Evolutionary conservation across 352 stramenopile species (phyloP), one percentile per base, ranked within the genome.

Genomic region (Sclerospora graminicola): DNA sequence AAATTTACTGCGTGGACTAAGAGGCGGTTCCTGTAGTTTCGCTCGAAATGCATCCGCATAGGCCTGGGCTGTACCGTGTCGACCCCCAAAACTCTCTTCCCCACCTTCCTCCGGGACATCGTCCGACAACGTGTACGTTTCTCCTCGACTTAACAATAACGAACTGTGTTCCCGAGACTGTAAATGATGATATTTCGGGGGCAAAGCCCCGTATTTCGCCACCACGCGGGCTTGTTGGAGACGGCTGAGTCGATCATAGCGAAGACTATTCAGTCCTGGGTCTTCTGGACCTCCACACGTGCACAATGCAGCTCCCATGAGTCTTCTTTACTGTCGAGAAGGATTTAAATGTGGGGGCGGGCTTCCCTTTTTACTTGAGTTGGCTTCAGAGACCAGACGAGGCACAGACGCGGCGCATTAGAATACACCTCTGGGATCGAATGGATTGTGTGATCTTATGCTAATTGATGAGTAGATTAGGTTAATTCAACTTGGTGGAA

Each of bases 1-100:
- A 48, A 87, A 77, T 45, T 87, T 87, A 44, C 74, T 83, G 38
- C 66, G 65, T 6, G 75, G 69, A 50, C 71, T 82, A 36, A 87
- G 71, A 27, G 73, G 69, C 27, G 69, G 68, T 54, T 87, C 75
- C 21, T 77, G 69, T 18, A 87, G 58, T 34, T 87, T 87, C 35
- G 66, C 55, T 5, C 67, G 64, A 51, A 87, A 83, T 20, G 75
- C 75, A 44, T 87, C 69, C 3, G 69, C 69, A 37, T 74, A 81
- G 18, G 65, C 71, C 21, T 62, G 66, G 11, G 69, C 75, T 38
- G 46, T 78, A n/a, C 49, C 54, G 18, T 60, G 54, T 23, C 54
- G 54, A 3, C 31, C 29, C 5, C 26, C 39, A 13, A 41, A 29
- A 13, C 9, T 24, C 30, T 62, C 59, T 28, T 57, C 49, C 0